Evolutionary conservation across 768 basidiomycete species (phyloP), one percentile per base, ranked within the genome.

Genomic region (Termitomyces sp.): DNA sequence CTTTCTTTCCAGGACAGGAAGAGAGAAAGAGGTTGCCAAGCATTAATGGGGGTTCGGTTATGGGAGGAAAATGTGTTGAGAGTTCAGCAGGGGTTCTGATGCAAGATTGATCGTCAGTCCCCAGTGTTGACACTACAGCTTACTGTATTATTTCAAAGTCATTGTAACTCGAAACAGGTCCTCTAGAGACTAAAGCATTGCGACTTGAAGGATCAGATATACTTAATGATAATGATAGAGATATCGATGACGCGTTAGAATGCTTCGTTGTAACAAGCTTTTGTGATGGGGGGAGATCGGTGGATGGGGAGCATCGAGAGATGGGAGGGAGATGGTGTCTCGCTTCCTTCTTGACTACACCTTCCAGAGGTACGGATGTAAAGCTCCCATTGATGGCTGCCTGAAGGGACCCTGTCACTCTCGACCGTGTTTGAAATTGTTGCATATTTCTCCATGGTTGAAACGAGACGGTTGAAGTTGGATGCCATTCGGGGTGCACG

Each of bases 1-100:
- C 87, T 80, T 97, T 94, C 73, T 98, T 98, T 4, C 95, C 95
- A 2, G 95, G 95, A 75, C 96, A 98, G 6, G 91, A 94, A 6
- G 91, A 93, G 34, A 98, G 72, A 53, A 88, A 81, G 22, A 98
- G 74, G 70, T 98, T 98, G n/a, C 95, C 95, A 9, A 96, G 72
- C 13, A 66, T 67, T 31, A 74, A 72, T 57, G 61, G 54, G 2
- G 59, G 60, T 34, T 54, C 46, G 18, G 44, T 27, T 45, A 55
- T 53, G 52, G 56, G 46, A 55, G 42, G 18, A 27, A 37, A 27
- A 15, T 45, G 31, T 5, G 52, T 20, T 55, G 66, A 27, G 50
- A 42, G 55, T 46, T 50, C 30, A 16, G 30, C 4, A 27, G n/a
- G 54, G 4, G 34, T 30, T 50, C 61, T 58, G 27, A n/a, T 34